Evolutionary conservation across 2,329 filamentous ascomycete species (phyloP), one percentile per base, ranked within the genome.

Genomic region (Phyllosticta ampelicida): DNA sequence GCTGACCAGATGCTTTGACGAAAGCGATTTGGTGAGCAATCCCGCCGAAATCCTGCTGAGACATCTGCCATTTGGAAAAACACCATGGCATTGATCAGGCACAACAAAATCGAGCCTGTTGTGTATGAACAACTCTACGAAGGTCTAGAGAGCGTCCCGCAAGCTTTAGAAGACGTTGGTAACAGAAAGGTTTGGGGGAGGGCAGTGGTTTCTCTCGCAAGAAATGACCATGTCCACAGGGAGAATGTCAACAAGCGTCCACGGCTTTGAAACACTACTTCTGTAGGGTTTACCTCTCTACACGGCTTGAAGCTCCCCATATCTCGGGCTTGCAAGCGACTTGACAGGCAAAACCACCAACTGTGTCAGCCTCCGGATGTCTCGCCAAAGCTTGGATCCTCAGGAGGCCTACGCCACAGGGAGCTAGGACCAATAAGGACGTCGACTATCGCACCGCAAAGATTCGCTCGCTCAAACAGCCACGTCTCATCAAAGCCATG

Each of bases 21-120:
- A 19, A 16, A 55, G 53, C 53, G 53, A 1, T 55, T 55, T 9
- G 53, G 53, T 5, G 53, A 55, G 16, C 53, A 55, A n/a, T 55
- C 53, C 13, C 53, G 53, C 11, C 36, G 21, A 11, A 16, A 28
- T 9, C 36, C 53, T 9, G 16, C 5, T 1, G 21, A 26, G 18
- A 55, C 21, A 3, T 21, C 48, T 18, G 21, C 13, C 18, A 49
- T 55, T 18, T 48, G 36, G 23, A 10, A 28, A 8, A 26, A n/a
- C 4, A 30, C 21, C 13, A 49, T 48, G 36, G 13, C 6, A 18
- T 13, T 55, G 20, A 49, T 55, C 6, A 16, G 5, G 9, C 13
- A 48, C 18, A n/a, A 21, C 9, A n/a, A 48, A 9, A 28, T 55
- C 13, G 8, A 3, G 13, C 53, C 53, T 8, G 13, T 55, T 3